Conservation (phyloP, 2,329 filamentous ascomycete genomes). For the Neurospora sp. region DNA sequence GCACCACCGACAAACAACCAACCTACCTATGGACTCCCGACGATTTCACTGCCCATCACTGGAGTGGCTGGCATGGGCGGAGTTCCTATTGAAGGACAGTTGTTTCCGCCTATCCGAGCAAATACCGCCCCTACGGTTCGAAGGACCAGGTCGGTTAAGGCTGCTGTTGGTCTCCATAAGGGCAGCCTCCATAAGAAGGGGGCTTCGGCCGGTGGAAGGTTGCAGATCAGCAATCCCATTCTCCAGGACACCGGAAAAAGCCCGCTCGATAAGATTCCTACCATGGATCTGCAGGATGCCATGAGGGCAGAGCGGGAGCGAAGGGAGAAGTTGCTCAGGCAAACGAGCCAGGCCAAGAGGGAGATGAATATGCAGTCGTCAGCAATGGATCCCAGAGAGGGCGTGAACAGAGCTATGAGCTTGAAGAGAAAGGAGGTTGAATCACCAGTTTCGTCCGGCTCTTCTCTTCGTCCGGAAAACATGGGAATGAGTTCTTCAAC, state of each 20-base stretch:
- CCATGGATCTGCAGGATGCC: conserved; percentile 40
- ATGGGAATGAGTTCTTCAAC: conserved; percentile 34
- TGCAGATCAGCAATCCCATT: conserved; percentile 42
- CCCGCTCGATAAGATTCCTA: conserved; percentile 35
- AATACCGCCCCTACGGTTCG: conserved; percentile 15
- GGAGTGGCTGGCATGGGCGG: conserved; percentile 28
- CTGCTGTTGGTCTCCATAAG: conserved; percentile 17
- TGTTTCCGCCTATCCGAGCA: conserved; percentile 32
- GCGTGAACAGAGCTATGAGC: conserved; percentile 25
- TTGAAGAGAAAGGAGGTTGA: conserved; percentile 30
- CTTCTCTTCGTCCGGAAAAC: conserved; percentile 18
- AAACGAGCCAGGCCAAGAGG: conserved; percentile 24
- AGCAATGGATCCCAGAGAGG: conserved; percentile 23
- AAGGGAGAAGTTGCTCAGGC: conserved; percentile 25
- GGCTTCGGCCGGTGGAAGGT: conserved; percentile 25
- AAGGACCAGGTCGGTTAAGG: conserved; percentile 10
- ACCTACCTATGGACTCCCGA: conserved; percentile 23
- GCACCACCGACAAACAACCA: conserved; percentile 18
- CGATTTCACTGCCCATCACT: conserved; percentile 28
- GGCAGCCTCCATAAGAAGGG: conserved; percentile 20
- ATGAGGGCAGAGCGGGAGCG: conserved; percentile 36
- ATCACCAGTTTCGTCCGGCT: conserved; percentile 13
- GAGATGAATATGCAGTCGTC: conserved; percentile 29
- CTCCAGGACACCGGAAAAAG: conserved; percentile 28
- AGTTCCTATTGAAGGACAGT: conserved; percentile 28